A percentile compares a stretch with the other conserved stretches of the same genome.
Conservation (phyloP, 306 rosid species). For the Neltuma alba region DNA sequence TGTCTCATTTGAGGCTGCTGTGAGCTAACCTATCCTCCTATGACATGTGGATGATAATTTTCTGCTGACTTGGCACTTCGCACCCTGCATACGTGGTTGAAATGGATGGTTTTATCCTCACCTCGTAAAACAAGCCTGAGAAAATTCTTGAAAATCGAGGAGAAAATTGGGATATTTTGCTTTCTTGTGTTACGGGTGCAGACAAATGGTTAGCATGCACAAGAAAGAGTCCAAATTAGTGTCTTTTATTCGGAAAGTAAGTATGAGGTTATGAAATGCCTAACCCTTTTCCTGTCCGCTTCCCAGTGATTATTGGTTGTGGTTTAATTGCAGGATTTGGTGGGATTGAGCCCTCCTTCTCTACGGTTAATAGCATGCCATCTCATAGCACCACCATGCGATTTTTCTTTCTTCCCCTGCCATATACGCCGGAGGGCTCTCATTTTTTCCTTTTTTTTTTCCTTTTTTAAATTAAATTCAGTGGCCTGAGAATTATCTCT, state of each 20-base stretch:
- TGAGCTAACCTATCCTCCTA: conserved; percentile 42
- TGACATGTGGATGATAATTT: conserved; percentile 79
- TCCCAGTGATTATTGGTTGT: conserved; percentile 50
- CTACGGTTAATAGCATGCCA: conserved; percentile 45
- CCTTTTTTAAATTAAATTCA: background rate
- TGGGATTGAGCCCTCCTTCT: conserved; percentile 38
- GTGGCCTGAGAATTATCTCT: background rate
- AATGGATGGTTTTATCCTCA: conserved; percentile 49
- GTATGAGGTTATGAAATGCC: conserved; percentile 56
- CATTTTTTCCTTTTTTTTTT: background rate
- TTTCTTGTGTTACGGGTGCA: background rate
- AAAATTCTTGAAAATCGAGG: background rate
- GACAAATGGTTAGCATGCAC: conserved; percentile 49
- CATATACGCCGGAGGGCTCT: background rate
- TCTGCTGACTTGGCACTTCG: conserved; percentile 42
- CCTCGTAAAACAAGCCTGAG: conserved; percentile 36
- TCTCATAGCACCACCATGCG: conserved; percentile 17
- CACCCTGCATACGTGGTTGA: conserved; percentile 47
- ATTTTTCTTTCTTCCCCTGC: conserved; percentile 13
- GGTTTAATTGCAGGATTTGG: conserved; percentile 47
- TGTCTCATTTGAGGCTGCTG: conserved; percentile 73
- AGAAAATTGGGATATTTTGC: conserved; percentile 24
- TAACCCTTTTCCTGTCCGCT: conserved; percentile 37
- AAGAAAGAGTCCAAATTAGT: conserved; percentile 28
- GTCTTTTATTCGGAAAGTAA: conserved; percentile 40